Base-by-base conservation (phyloP, 2,329 filamentous ascomycete species). In the Colletotrichum sp. region DNA sequence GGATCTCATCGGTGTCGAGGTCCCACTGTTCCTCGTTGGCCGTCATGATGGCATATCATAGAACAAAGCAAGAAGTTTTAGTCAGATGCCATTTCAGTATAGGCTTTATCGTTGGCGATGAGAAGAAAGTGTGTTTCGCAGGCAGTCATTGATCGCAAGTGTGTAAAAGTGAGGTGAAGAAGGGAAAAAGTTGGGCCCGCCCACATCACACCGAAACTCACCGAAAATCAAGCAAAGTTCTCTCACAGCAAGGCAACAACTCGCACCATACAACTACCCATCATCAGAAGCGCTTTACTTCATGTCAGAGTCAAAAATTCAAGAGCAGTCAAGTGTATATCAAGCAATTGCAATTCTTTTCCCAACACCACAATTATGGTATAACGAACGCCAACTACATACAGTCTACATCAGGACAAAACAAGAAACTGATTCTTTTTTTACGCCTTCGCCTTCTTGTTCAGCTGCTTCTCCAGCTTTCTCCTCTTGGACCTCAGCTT, bases 401-500 rank as follows among this genome's bases (percentile, higher is more conserved):
- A 74, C 65, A 74, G 36, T 74, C 74, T 74, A 74, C 39, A 76
- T 57, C 32, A 49, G n/a, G 57, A 59, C 44, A 11, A 61, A 69
- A 69, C 59, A 16, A 64, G 25, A 44, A 34, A 65, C 68, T 39
- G 49, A 44, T 13, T 64, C 30, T 67, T 36, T 22, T 63, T 64
- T 64, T 65, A 76, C 34, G 74, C 74, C 74, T 76, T 76, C 25
- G 62, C 63, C 74, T 76, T 82, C 84, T 90, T 88, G 74, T 82
- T 85, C 84, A 86, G 84, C 84, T 90, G 85, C 84, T 89, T 96
- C 87, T 99, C 97, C 77, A 98, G 86, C 90, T 93, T 98, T 87
- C 97, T 95, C 86, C 95, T 93, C 93, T 99, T 99, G 73, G 90
- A 91, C 80, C 96, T 91, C 84, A 99, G 87, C 87, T 93, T 95